phyloP scores from a whole-genome alignment of 2,329 filamentous ascomycete species.

The Ilyonectria robusta region DNA sequence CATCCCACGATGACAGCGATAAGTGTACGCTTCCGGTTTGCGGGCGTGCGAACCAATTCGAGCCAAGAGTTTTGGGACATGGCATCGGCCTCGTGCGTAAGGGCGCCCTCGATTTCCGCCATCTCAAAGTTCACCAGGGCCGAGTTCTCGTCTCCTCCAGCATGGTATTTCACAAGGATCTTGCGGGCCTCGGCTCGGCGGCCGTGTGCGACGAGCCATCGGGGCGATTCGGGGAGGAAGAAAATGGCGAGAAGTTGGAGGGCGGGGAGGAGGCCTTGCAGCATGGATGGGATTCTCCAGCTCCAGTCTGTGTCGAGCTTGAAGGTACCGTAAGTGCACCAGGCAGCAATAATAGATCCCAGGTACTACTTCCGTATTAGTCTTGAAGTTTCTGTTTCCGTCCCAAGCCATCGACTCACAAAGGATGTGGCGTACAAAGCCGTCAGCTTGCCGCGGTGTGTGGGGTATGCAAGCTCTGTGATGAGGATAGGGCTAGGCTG shows the following conservation, averaged over 20 bases:
- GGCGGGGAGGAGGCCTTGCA: conserved; percentile 43
- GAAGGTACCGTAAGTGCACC: conserved; percentile 48
- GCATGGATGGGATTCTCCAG: conserved; percentile 48
- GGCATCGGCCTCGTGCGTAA: conserved; percentile 50
- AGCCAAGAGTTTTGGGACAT: conserved; percentile 55
- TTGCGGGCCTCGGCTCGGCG: conserved; percentile 53
- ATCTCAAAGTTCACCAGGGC: conserved; percentile 59
- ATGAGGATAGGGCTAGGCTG: conserved; percentile 53
- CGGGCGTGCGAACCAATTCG: conserved; percentile 56
- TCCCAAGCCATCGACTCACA: conserved; percentile 23
- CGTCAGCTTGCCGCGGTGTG: conserved; percentile 52
- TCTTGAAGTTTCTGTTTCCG: fast-evolving
- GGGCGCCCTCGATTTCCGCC: conserved; percentile 56
- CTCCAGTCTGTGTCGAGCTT: conserved; percentile 41
- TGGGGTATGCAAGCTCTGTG: conserved; percentile 53
- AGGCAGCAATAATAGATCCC: conserved; percentile 49
- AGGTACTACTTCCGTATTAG: conserved; percentile 37
- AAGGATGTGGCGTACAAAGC: conserved; percentile 53
- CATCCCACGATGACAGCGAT: conserved; percentile 42
- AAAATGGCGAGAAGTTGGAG: conserved; percentile 45
- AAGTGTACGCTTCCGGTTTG: conserved; percentile 45
- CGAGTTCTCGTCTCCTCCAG: conserved; percentile 57
- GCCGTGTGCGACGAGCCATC: conserved; percentile 52
- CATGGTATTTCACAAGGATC: conserved; percentile 58
- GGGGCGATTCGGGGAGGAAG: conserved; percentile 48